phyloP scores from a whole-genome alignment of 805 yeast species.

The Saturnispora gosingensis region DNA sequence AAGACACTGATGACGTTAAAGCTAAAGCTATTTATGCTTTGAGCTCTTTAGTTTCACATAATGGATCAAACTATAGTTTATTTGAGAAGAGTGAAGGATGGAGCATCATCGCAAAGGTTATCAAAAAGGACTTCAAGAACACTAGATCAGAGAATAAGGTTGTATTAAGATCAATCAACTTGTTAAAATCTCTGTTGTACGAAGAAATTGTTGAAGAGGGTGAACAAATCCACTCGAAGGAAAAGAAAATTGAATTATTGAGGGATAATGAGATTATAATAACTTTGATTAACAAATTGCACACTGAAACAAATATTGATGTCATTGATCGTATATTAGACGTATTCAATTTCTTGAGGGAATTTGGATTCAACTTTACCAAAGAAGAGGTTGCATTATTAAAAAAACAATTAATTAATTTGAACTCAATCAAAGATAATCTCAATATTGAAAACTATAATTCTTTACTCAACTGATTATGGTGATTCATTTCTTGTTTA shows the following conservation, averaged over 20 bases:
- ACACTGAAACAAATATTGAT: constrained; percentile 31
- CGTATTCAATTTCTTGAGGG: constrained; percentile 38
- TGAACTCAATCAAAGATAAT: constrained; percentile 37
- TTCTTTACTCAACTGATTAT: constrained; percentile 25
- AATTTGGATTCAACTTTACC: constrained; percentile 37
- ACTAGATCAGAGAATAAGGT: constrained; percentile 10
- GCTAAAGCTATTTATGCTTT: constrained; percentile 72
- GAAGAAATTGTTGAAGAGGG: constrained; percentile 36
- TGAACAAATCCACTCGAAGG: neutral
- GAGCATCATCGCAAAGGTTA: constrained; percentile 33
- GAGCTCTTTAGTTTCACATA: constrained; percentile 65
- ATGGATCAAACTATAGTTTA: constrained; percentile 40
- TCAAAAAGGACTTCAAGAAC: constrained; percentile 10
- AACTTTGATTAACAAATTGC: constrained; percentile 28
- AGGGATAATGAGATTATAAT: constrained; percentile 27
- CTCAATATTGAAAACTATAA: constrained; percentile 47
- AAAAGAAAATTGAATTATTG: constrained; percentile 29
- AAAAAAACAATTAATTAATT: constrained; percentile 27
- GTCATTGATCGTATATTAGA: constrained; percentile 50
- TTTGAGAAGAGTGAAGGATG: constrained; percentile 61
- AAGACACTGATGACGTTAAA: constrained; percentile 27
- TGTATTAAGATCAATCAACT: constrained; percentile 11
- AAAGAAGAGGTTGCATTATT: constrained; percentile 34
- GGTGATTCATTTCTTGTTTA: neutral
- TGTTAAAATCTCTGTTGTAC: constrained; percentile 41